Evolutionary conservation across 331 rosid species (phyloP).

Genomic region (Pyrus hybrid): DNA sequence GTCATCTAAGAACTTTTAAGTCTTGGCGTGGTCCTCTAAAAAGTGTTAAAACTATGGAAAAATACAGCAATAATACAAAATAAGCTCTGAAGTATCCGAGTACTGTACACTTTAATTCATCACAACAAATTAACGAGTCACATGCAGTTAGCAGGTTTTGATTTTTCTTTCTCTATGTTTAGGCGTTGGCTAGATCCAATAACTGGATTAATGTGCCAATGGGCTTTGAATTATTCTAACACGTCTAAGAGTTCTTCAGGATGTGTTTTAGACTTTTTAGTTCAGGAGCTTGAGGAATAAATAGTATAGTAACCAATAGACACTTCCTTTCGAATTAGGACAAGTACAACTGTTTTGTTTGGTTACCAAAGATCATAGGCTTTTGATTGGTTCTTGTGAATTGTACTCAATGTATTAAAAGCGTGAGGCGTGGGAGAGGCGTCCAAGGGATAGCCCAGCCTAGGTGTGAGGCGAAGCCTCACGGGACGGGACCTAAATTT

Average conservation of each 20-base stretch:
- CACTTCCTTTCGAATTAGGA: neutral
- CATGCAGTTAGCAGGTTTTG: neutral
- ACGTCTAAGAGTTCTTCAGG: neutral
- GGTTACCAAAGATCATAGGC: neutral
- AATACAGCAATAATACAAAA: too few relatives aligned
- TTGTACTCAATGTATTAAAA: too few relatives aligned
- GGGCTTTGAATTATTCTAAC: neutral
- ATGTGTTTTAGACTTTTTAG: neutral
- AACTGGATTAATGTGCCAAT: neutral
- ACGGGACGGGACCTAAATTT: too few relatives aligned
- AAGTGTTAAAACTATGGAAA: neutral
- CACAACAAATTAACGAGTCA: neutral
- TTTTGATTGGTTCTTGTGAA: too few relatives aligned
- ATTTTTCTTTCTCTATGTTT: too few relatives aligned
- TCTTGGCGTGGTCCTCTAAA: neutral
- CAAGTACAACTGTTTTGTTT: neutral
- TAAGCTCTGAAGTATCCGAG: neutral
- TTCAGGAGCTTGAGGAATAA: neutral
- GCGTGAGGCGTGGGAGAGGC: too few relatives aligned
- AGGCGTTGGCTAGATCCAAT: neutral
- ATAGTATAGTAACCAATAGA: neutral
- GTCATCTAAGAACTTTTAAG: neutral
- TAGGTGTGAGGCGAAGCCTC: too few relatives aligned
- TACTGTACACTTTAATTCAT: neutral
- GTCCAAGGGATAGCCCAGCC: too few relatives aligned